Evolutionary conservation across 2,329 filamentous ascomycete species (phyloP).

Genomic region (Acrocalymma vagum): DNA sequence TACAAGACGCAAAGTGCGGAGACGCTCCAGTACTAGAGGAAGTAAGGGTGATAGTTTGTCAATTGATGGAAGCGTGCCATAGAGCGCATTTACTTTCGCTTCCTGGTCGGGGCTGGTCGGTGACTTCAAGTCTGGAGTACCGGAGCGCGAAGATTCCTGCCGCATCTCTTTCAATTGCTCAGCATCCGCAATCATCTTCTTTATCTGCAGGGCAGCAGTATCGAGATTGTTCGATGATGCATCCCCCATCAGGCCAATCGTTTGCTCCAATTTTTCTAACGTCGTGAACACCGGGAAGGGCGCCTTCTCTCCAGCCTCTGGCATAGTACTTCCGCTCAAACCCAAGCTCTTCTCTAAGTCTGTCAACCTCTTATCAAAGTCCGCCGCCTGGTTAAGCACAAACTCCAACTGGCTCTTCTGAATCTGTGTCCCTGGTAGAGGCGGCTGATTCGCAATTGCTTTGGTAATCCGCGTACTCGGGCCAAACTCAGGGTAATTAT

Average conservation of each 20-base stretch:
- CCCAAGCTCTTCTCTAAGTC: slow-evolving; percentile 84
- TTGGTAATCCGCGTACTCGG: slow-evolving; percentile 32
- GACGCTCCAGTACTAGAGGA: slow-evolving; percentile 82
- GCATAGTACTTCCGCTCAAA: slow-evolving; percentile 73
- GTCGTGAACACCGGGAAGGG: slow-evolving; percentile 78
- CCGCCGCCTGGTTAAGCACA: slow-evolving; percentile 79
- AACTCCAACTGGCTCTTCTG: slow-evolving; percentile 56
- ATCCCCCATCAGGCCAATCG: slow-evolving; percentile 77
- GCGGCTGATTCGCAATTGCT: slow-evolving; percentile 39
- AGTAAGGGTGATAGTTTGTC: slow-evolving; percentile 85
- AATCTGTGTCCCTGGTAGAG: slow-evolving; percentile 41
- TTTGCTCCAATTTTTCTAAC: slow-evolving; percentile 80
- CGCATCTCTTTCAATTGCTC: slow-evolving; percentile 71
- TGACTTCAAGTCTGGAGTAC: slow-evolving; percentile 18
- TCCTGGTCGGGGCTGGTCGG: slow-evolving; percentile 71
- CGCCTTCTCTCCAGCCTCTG: slow-evolving; percentile 63
- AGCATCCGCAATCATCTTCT: slow-evolving; percentile 75
- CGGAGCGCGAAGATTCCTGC: slow-evolving; percentile 29
- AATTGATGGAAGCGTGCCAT: slow-evolving; percentile 87
- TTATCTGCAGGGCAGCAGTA: slow-evolving; percentile 73
- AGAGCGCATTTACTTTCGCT: slow-evolving; percentile 89
- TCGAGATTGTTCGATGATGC: slow-evolving; percentile 78
- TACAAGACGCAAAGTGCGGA: slow-evolving; percentile 83
- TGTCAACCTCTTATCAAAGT: slow-evolving; percentile 84
- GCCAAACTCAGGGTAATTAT: slow-evolving; percentile 38